Percentiles rank a stretch among this genome's conserved stretches.
Evolutionary conservation across 2,329 filamentous ascomycete species (phyloP).

Genomic region (Diaporthe longicolla): DNA sequence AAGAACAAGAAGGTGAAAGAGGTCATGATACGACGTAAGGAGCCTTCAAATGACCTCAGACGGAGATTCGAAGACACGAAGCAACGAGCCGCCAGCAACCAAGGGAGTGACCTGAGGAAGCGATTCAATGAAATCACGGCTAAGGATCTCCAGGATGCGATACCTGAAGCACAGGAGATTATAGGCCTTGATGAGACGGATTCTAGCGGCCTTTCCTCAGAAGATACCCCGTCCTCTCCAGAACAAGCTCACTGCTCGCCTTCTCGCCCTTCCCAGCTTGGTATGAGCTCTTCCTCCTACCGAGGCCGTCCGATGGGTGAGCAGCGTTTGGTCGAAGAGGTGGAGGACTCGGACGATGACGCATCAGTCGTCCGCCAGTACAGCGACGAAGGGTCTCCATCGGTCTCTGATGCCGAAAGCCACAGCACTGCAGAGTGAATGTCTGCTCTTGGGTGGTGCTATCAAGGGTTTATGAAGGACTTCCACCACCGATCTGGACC

Average conservation of each 20-base stretch:
- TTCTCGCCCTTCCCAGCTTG: neutral
- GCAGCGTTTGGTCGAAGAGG: neutral
- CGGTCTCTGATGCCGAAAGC: neutral
- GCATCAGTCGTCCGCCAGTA: neutral
- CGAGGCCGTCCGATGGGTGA: neutral
- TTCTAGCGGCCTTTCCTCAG: neutral
- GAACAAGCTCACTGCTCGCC: neutral
- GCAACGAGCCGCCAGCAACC: neutral
- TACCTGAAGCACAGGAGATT: too few relatives aligned
- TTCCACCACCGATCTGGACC: too few relatives aligned
- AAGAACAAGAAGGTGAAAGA: constrained; percentile 35
- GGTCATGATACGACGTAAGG: constrained; percentile 34
- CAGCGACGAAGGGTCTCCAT: neutral
- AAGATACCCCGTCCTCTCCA: neutral
- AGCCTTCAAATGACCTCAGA: neutral
- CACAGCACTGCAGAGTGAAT: neutral
- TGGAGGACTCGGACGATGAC: neutral
- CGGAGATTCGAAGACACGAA: neutral
- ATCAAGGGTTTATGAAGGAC: neutral
- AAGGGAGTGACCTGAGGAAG: neutral
- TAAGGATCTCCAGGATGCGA: neutral
- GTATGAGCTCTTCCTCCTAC: neutral
- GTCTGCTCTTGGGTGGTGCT: neutral
- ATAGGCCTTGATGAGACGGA: neutral
- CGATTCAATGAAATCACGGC: constrained; percentile 1